These are phyloP conservation scores for Penicillium egyptiacum DNA, from an alignment of 495 filamentous ascomycete genomes.

Conservation along the genomic window DNA sequence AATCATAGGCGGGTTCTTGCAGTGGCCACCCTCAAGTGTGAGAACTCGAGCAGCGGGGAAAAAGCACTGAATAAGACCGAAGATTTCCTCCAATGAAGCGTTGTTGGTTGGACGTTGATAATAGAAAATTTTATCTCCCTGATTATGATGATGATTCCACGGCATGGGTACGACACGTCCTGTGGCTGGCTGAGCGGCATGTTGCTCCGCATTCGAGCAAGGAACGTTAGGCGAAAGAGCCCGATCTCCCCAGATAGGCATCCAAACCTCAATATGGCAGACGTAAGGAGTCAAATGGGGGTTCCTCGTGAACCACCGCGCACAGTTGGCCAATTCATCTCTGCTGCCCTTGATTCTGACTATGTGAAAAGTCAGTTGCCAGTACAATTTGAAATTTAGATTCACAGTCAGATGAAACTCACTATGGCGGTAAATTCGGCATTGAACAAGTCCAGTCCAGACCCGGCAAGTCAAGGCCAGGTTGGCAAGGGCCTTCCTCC, in stretches of 20 bases:
- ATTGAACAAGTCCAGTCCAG: slow-evolving; percentile 66
- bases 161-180: background rate
- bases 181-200: background rate
- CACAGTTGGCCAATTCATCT: slow-evolving; percentile 54
- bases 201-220: background rate
- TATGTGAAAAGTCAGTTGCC: slow-evolving; percentile 11
- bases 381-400: background rate
- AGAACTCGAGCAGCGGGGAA: slow-evolving; percentile 63
- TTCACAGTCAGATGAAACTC: slow-evolving; percentile 20
- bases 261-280: slow-evolving; percentile 71
- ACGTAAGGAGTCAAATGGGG: slow-evolving; percentile 61
- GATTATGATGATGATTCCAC: background rate
- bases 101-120: slow-evolving; percentile 56
- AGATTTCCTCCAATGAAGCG: slow-evolving; percentile 66
- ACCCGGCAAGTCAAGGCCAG: slow-evolving; percentile 60
- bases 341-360: slow-evolving; percentile 70
- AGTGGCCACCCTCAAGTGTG: slow-evolving; percentile 74
- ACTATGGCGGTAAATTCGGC: slow-evolving; percentile 68
- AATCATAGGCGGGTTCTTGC: slow-evolving; percentile 66
- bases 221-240: slow-evolving; percentile 24
- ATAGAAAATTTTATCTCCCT: slow-evolving; percentile 42
- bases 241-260: slow-evolving; percentile 66
- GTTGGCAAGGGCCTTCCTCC: slow-evolving; percentile 63
- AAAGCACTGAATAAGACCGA: slow-evolving; percentile 54
- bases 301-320: slow-evolving; percentile 56